These are phyloP conservation scores for Pseudopyricularia javanii DNA, from an alignment of 2,329 filamentous ascomycete genomes.

Conservation along the genomic window DNA sequence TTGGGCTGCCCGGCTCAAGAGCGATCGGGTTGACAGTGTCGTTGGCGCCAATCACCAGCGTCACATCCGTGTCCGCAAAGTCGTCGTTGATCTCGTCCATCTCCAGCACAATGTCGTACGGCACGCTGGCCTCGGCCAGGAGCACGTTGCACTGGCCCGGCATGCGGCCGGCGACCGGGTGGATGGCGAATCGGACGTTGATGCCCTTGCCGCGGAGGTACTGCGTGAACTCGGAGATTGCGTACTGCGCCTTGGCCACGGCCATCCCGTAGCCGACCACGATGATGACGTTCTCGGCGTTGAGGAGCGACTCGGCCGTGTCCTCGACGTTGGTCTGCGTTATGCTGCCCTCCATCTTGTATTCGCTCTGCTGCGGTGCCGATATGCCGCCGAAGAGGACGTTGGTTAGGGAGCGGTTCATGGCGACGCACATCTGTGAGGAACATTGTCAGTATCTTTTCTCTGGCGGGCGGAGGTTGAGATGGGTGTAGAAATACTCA, in stretches of 20 bases:
- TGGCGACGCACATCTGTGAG: slow-evolving; percentile 59
- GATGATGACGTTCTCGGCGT: slow-evolving; percentile 77
- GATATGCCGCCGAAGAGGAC: slow-evolving; percentile 78
- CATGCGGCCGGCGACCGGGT: slow-evolving; percentile 85
- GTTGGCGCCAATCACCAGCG: slow-evolving; percentile 82
- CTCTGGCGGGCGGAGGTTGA: not conserved
- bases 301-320: slow-evolving; percentile 60
- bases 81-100: slow-evolving; percentile 97
- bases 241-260: slow-evolving; percentile 86
- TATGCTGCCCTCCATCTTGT: slow-evolving; percentile 69
- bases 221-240: slow-evolving; percentile 69
- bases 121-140: slow-evolving; percentile 75
- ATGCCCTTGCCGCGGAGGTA: slow-evolving; percentile 63
- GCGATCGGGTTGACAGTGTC: slow-evolving; percentile 90
- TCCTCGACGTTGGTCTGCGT: slow-evolving; percentile 72
- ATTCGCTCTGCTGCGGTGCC: slow-evolving; percentile 47
- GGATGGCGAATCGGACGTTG: slow-evolving; percentile 79
- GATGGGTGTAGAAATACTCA: not conserved
- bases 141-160: slow-evolving; percentile 88
- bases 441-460: not conserved
- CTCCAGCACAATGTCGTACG: slow-evolving; percentile 84
- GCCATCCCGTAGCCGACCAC: slow-evolving; percentile 92
- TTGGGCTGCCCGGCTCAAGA: slow-evolving; percentile 68
- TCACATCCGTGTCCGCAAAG: slow-evolving; percentile 74
- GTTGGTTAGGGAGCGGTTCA: slow-evolving; percentile 84